Evolutionary conservation across 2,329 filamentous ascomycete species (phyloP), one percentile per base, ranked within the genome.

Genomic region (Kalmusia sp.): DNA sequence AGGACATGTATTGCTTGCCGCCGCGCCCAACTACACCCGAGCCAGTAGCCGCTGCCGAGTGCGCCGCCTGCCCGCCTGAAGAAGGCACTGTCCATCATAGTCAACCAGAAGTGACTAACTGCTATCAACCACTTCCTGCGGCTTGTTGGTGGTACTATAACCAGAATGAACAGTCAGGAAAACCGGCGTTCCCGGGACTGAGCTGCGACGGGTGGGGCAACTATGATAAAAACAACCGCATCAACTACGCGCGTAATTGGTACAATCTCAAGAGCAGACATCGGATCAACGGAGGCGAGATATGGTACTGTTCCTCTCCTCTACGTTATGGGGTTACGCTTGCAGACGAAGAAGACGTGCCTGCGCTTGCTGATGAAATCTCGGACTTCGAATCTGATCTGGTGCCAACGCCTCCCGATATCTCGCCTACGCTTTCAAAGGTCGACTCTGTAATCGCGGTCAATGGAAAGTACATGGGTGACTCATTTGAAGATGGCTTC

Each of bases 21-120:
- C 44, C 28, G 31, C 22, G 44, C 33, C 33, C 44, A 19, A n/a
- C 44, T 14, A 47, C 44, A 11, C 33, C 44, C 14, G 43, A 46
- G 7, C 43, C 43, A 6, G 19, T 4, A 2, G 5, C 2, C 17
- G 9, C 6, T 3, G n/a, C 2, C 35, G 17, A 22, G 4, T 22
- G 3, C 8, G n/a, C 5, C n/a, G 11, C 19, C 4, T 8, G 14
- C 15, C 4, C 14, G 25, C 12, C n/a, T 27, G 38, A 24, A n/a
- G n/a, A n/a, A n/a, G n/a, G n/a, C n/a, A n/a, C n/a, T n/a, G n/a
- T n/a, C n/a, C n/a, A n/a, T n/a, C n/a, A 28, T 12, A 28, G 6
- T 28, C 27, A 28, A 28, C 27, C 27, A 12, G 6, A 28, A 28
- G 12, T n/a, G n/a, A n/a, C n/a, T n/a, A n/a, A n/a, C n/a, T n/a